Percentiles rank a stretch among this genome's conserved stretches.
phyloP scores from a whole-genome alignment of 176 grass and related monocot species.

The Rhynchospora tenuis region DNA sequence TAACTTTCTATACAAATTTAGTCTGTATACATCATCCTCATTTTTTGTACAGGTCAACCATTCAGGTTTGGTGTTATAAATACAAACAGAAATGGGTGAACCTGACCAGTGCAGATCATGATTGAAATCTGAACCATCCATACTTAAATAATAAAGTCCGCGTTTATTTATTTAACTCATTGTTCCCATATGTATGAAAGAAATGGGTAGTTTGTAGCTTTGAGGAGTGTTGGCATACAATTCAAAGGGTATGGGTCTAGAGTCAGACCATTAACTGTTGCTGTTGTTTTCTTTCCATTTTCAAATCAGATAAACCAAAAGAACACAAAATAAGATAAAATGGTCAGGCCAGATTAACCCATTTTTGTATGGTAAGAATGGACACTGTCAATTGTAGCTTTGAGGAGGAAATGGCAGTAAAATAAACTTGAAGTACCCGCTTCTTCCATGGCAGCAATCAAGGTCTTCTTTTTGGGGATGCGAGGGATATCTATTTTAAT shows the following conservation, averaged over 20 bases:
- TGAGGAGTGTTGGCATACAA: not conserved
- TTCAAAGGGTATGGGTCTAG: not conserved
- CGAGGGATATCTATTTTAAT: constrained; percentile 52
- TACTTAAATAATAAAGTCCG: not conserved
- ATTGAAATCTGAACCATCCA: not conserved
- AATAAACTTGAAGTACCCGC: constrained; percentile 26
- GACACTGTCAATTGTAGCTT: not conserved
- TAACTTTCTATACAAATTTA: not conserved
- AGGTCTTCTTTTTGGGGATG: constrained; percentile 44
- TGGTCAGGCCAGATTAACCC: not conserved
- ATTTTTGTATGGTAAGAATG: not conserved
- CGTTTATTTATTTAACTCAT: not conserved
- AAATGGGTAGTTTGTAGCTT: not conserved
- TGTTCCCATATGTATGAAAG: not conserved
- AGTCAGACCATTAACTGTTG: not conserved
- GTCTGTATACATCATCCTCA: not conserved
- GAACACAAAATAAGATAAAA: too few relatives aligned
- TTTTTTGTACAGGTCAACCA: not conserved
- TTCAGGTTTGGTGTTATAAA: not conserved
- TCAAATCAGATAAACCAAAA: too few relatives aligned
- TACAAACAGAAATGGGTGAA: not conserved
- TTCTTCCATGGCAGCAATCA: constrained; percentile 44
- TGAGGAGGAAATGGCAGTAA: not conserved
- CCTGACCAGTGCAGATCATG: not conserved
- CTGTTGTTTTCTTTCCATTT: too few relatives aligned